These are phyloP conservation scores for Ganoderma lingzhi DNA, from an alignment of 1,284 basidiomycete genomes.

Conservation along the genomic window DNA sequence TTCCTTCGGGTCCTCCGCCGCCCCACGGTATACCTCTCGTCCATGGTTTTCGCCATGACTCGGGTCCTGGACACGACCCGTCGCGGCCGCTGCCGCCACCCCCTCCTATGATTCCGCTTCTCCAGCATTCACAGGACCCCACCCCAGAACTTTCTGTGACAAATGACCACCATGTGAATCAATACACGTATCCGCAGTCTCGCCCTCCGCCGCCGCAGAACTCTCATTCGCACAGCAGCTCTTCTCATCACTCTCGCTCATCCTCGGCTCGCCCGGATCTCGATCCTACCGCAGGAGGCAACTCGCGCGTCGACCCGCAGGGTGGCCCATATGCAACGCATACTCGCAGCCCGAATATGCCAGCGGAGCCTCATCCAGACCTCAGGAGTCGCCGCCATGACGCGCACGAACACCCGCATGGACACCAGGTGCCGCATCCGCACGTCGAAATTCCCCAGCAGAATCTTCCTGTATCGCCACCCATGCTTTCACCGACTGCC, in stretches of 20 bases:
- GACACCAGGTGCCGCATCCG: slow-evolving; percentile 33
- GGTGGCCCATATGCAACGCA: slow-evolving; percentile 36
- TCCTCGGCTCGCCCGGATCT: slow-evolving; percentile 38
- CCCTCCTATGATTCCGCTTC: slow-evolving; percentile 49
- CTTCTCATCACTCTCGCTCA: slow-evolving; percentile 46
- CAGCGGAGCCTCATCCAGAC: slow-evolving; percentile 33
- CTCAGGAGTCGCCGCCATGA: slow-evolving; percentile 36
- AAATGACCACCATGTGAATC: slow-evolving; percentile 43
- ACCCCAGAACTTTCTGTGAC: slow-evolving; percentile 47
- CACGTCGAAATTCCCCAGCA: slow-evolving; percentile 37
- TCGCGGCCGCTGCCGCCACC: slow-evolving; percentile 58
- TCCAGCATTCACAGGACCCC: slow-evolving; percentile 40
- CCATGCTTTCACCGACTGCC: slow-evolving; percentile 34
- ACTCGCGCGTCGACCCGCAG: slow-evolving; percentile 36
- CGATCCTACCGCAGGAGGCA: slow-evolving; percentile 31
- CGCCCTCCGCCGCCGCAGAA: slow-evolving; percentile 46
- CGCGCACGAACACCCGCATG: slow-evolving; percentile 34
- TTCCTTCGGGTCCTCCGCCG: slow-evolving; percentile 45
- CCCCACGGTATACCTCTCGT: slow-evolving; percentile 47
- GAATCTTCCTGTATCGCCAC: slow-evolving; percentile 36
- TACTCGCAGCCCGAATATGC: slow-evolving; percentile 38
- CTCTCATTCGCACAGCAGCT: slow-evolving; percentile 51
- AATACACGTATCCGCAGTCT: slow-evolving; percentile 50
- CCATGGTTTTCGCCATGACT: slow-evolving; percentile 45
- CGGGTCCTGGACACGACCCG: slow-evolving; percentile 48